These are phyloP conservation scores for Phytophthora sp. DNA, from an alignment of 352 stramenopile genomes.

Conservation along the genomic window DNA sequence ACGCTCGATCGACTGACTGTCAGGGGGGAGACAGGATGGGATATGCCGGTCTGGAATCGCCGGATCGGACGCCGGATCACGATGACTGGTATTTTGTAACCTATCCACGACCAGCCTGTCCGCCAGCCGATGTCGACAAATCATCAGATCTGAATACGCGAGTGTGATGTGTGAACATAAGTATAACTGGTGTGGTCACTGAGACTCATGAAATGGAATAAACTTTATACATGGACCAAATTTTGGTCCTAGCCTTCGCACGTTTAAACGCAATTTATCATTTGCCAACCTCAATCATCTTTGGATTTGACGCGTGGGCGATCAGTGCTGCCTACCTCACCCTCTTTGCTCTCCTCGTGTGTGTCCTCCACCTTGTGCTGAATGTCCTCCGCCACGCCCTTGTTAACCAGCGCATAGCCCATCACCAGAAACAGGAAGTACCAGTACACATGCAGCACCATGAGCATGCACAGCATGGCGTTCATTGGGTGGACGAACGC, in stretches of 20 bases:
- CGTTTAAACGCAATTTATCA: no score
- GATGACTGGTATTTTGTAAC: conserved; percentile 8
- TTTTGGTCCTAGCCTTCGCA: no score
- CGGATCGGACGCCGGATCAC: conserved; percentile 9
- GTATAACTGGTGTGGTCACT: no score
- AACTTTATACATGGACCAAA: no score
- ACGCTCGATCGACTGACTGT: conserved; percentile 12
- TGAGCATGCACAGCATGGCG: conserved; percentile 48
- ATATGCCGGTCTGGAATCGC: conserved; percentile 20
- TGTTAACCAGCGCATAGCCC: conserved; percentile 49
- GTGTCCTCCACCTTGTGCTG: conserved; percentile 43
- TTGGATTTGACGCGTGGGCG: conserved; percentile 41
- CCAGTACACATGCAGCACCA: conserved; percentile 57
- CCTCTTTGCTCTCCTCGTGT: conserved; percentile 17
- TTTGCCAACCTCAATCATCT: conserved; percentile 34
- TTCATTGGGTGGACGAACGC: conserved; percentile 42
- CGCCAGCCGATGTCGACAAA: background rate
- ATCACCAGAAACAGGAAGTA: conserved; percentile 55
- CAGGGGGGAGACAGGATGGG: conserved; percentile 25
- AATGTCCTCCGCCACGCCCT: conserved; percentile 50
- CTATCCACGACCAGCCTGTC: background rate
- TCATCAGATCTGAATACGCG: conserved; percentile 20
- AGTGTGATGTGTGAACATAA: background rate
- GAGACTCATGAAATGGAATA: no score
- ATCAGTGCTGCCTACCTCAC: conserved; percentile 16